Conservation (phyloP, 345 rosid genomes). For the Populus euphratica region DNA sequence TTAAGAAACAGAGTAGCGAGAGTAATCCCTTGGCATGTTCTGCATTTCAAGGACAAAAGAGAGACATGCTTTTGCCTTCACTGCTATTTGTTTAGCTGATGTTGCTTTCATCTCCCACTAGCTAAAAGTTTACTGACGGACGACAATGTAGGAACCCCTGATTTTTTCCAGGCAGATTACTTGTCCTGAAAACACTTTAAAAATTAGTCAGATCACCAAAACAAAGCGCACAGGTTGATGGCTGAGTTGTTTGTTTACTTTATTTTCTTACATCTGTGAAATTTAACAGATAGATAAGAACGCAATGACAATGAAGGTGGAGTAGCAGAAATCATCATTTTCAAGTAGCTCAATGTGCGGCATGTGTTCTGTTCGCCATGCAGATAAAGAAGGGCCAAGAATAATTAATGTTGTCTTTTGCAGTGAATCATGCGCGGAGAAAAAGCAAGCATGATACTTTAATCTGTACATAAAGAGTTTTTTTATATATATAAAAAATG, state of each 20-base stretch:
- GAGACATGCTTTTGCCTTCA: conserved; percentile 21
- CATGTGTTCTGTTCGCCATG: conserved; percentile 9
- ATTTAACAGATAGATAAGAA: background rate
- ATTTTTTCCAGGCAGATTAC: background rate
- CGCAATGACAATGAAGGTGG: background rate
- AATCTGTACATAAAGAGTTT: background rate
- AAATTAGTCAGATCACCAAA: background rate
- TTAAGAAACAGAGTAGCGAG: conserved; percentile 17
- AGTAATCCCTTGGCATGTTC: conserved; percentile 8
- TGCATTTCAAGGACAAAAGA: conserved; percentile 26
- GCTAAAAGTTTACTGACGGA: conserved; percentile 3
- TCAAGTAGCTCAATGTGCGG: background rate
- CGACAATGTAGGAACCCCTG: background rate
- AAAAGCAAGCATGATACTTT: background rate
- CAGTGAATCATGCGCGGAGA: conserved; percentile 19
- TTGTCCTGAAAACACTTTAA: background rate
- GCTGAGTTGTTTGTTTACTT: background rate
- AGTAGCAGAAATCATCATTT: conserved; percentile 13
- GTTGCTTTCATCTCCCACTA: conserved; percentile 35
- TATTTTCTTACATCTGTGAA: background rate
- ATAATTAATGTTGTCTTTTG: conserved; percentile 3
- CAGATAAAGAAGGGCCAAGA: background rate
- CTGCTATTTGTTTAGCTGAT: background rate
- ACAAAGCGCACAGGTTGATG: background rate
- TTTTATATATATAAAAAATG: no score